Percentiles rank a stretch among this genome's conserved stretches.
Conservation (phyloP, 306 rosid species). For the Rosa persica region DNA sequence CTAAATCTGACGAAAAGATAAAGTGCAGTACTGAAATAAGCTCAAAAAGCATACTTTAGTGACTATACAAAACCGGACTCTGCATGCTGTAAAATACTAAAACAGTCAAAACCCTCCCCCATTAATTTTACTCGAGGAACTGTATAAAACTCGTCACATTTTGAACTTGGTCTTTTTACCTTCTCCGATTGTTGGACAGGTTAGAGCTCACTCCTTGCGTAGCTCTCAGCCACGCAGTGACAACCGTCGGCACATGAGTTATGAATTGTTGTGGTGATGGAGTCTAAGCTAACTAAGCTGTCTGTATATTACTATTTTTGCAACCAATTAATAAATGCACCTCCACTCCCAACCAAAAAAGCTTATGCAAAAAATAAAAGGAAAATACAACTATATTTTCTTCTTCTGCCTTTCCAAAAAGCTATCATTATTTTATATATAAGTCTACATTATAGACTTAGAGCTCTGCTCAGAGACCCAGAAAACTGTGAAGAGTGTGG, state of each 20-base stretch:
- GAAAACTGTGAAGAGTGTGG: constrained; percentile 27
- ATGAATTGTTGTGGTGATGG: constrained; percentile 29
- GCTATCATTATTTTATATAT: constrained; percentile 5
- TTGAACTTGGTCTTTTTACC: neutral
- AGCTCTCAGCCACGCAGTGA: constrained; percentile 36
- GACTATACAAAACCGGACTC: neutral
- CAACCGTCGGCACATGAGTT: constrained; percentile 30
- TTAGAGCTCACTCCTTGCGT: constrained; percentile 3
- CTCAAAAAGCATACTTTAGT: neutral
- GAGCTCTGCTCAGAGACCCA: constrained; percentile 27
- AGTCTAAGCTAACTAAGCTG: constrained; percentile 22
- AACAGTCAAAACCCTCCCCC: constrained; percentile 2
- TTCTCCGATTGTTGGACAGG: neutral
- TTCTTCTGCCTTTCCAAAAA: neutral
- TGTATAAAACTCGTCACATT: constrained; percentile 4
- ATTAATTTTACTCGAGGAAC: neutral
- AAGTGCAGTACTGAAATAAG: neutral
- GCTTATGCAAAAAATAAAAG: neutral
- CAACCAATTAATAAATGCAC: neutral
- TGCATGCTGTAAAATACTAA: neutral
- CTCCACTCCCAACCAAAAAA: constrained; percentile 12
- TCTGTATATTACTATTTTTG: constrained; percentile 2
- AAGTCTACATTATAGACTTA: constrained; percentile 29
- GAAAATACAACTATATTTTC: neutral
- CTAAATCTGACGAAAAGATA: neutral